These are phyloP conservation scores for Candida palmyrensis DNA, from an alignment of 805 yeast genomes.

Conservation along the genomic window DNA sequence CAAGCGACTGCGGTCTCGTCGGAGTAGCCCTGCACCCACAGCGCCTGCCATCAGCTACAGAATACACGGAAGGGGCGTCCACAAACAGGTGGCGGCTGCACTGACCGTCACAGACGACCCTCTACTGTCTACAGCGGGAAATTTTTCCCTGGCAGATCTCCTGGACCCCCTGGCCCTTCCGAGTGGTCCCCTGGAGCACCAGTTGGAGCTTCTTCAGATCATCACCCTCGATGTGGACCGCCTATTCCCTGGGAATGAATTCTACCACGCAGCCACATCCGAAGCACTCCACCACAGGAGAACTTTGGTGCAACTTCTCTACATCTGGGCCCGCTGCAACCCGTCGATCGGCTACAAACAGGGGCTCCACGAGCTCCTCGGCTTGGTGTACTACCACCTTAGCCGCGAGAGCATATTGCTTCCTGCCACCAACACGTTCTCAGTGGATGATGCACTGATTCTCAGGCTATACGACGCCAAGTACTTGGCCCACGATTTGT, in stretches of 20 bases:
- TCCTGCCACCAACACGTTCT: slow-evolving; percentile 20
- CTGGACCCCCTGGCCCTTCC: too few species aligned
- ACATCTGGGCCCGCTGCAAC: slow-evolving; percentile 46
- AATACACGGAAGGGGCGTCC: too few species aligned
- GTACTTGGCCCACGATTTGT: slow-evolving; percentile 39
- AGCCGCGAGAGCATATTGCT: slow-evolving; percentile 28
- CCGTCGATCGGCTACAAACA: slow-evolving; percentile 47
- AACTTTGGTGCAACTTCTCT: slow-evolving; percentile 39
- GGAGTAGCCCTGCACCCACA: too few species aligned
- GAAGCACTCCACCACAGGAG: slow-evolving; percentile 12
- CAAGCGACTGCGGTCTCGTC: neutral
- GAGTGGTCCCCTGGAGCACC: too few species aligned
- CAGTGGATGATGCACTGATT: slow-evolving; percentile 27
- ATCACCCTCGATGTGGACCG: slow-evolving; percentile 50
- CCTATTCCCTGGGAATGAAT: slow-evolving; percentile 44
- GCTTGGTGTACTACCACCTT: slow-evolving; percentile 40
- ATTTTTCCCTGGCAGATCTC: too few species aligned
- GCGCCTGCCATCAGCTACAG: neutral
- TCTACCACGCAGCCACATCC: slow-evolving; percentile 15
- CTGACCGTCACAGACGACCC: slow-evolving; percentile 1
- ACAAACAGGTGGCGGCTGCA: too few species aligned
- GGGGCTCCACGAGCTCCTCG: slow-evolving; percentile 52
- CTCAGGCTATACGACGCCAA: slow-evolving; percentile 32
- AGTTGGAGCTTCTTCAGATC: slow-evolving; percentile 32
- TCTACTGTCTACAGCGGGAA: neutral